phyloP scores from a whole-genome alignment of 1,139 yeast genomes.

The Geotrichum klebahnii region DNA sequence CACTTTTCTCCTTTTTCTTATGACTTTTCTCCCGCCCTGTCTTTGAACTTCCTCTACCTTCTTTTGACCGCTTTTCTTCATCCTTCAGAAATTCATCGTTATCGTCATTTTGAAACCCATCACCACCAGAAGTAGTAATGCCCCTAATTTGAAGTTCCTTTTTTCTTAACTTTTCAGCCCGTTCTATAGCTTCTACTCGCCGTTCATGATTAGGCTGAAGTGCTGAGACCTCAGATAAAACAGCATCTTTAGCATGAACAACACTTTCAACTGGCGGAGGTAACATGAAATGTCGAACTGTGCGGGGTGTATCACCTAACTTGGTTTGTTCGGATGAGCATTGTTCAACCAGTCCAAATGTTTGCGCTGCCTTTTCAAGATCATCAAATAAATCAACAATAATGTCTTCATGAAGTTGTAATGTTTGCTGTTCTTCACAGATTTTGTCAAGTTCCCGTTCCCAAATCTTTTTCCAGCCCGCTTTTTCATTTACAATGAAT shows the following conservation, averaged over 20 bases:
- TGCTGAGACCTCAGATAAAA: constrained; percentile 72
- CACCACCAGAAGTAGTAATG: background rate
- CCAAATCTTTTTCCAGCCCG: constrained; percentile 89
- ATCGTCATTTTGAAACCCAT: background rate
- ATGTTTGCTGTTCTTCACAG: constrained; percentile 88
- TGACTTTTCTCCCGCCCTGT: background rate
- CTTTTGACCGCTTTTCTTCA: background rate
- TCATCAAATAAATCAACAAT: constrained; percentile 77
- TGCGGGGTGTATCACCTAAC: constrained; percentile 24
- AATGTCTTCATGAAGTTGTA: constrained; percentile 82
- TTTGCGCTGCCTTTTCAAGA: constrained; percentile 70
- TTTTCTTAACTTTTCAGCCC: constrained; percentile 76
- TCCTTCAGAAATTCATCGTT: too few relatives aligned
- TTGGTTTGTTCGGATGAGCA: constrained; percentile 74
- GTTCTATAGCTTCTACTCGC: constrained; percentile 79
- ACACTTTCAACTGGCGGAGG: constrained; percentile 34
- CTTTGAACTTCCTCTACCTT: background rate
- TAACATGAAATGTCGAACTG: constrained; percentile 21
- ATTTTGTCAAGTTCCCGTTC: constrained; percentile 83
- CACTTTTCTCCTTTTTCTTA: background rate
- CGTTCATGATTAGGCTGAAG: constrained; percentile 78
- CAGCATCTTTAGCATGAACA: constrained; percentile 64
- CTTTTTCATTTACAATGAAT: constrained; percentile 65
- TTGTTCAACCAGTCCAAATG: constrained; percentile 72
- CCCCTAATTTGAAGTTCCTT: constrained; percentile 51